Conservation (phyloP, 345 rosid genomes). For the Corchorus olitorius region DNA sequence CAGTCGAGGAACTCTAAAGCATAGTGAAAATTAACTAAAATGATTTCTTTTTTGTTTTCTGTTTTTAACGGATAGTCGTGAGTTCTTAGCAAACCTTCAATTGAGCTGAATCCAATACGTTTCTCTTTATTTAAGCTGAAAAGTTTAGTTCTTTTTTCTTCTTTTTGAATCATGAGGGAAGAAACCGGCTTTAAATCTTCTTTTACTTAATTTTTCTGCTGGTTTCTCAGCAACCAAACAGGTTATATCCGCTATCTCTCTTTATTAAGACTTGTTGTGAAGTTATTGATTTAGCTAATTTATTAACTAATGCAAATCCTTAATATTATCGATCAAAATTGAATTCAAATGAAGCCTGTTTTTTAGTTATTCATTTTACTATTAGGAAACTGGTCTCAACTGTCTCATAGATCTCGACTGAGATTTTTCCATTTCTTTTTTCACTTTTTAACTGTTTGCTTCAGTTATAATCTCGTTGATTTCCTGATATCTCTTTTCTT, state of each 20-base stretch:
- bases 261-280: not conserved
- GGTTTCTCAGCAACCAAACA: constrained; percentile 6
- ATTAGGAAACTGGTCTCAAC: not conserved
- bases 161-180: not conserved
- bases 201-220: not conserved
- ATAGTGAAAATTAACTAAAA: not conserved
- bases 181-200: not conserved
- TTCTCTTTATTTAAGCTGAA: not conserved
- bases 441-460: not conserved
- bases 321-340: not conserved
- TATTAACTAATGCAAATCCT: not conserved
- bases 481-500: not conserved
- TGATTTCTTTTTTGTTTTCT: not conserved
- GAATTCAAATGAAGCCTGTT: not conserved
- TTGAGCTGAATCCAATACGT: constrained; percentile 1
- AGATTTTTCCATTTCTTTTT: not conserved
- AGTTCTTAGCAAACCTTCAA: not conserved
- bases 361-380: not conserved
- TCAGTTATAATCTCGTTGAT: not conserved
- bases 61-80: not conserved
- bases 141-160: not conserved
- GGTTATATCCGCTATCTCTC: not conserved
- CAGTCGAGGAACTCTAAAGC: not conserved
- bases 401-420: constrained; percentile 4
- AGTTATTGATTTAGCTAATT: not conserved